Conservation (phyloP, 2,329 filamentous ascomycete species). For the Gyromitra esculenta region DNA sequence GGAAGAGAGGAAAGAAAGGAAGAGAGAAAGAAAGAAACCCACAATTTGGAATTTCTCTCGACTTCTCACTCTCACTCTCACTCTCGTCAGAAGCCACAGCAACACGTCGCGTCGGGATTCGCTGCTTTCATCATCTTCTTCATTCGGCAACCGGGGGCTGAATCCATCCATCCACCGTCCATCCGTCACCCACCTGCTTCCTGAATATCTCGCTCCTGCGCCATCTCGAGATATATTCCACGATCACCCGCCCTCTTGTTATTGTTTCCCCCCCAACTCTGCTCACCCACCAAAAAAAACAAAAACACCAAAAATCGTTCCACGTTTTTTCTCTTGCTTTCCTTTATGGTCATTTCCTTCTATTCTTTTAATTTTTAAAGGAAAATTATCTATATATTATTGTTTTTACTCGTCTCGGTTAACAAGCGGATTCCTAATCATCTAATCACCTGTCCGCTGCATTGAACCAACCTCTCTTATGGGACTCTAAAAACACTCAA, state of each 20-base stretch:
- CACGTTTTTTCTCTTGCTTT: slow-evolving; percentile 35
- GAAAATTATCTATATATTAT: background rate
- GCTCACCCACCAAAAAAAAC: background rate
- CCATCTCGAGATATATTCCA: slow-evolving; percentile 46
- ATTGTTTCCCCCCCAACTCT: slow-evolving; percentile 13
- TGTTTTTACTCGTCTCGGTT: background rate
- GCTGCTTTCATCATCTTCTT: slow-evolving; percentile 41
- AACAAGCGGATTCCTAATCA: slow-evolving; percentile 18
- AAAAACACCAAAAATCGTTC: slow-evolving; percentile 6
- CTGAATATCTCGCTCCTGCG: slow-evolving; percentile 13
- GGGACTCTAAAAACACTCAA: slow-evolving; percentile 41
- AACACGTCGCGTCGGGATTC: slow-evolving; percentile 34
- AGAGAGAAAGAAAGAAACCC: background rate
- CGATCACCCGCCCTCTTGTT: slow-evolving; percentile 36
- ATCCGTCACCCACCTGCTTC: slow-evolving; percentile 14
- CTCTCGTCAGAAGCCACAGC: slow-evolving; percentile 14
- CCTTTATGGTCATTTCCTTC: slow-evolving; percentile 26
- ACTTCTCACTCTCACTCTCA: background rate
- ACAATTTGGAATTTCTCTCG: slow-evolving; percentile 11
- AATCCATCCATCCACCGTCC: slow-evolving; percentile 36
- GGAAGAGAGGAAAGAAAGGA: background rate
- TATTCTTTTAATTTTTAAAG: slow-evolving; percentile 16
- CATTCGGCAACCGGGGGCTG: slow-evolving; percentile 42
- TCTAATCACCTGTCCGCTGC: slow-evolving; percentile 41
- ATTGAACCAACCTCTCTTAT: slow-evolving; percentile 30